Evolutionary conservation across 2,329 filamentous ascomycete species (phyloP).

Genomic region (Dactylellina sp.): DNA sequence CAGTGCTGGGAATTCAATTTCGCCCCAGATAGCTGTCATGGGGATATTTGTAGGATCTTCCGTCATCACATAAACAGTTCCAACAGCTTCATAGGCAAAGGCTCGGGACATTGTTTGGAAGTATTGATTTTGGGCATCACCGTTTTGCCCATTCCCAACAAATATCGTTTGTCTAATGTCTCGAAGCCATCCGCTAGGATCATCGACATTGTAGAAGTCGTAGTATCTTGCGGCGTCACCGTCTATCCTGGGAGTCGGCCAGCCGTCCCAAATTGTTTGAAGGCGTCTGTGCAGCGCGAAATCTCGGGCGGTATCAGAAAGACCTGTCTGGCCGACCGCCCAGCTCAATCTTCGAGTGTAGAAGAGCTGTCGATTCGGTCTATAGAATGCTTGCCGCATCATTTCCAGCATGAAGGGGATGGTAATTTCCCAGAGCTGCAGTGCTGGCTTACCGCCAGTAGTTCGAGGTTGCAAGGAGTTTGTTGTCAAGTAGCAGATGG

Average conservation of each 20-base stretch:
- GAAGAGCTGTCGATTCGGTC: slow-evolving; percentile 28
- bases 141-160: background rate
- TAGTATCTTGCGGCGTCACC: slow-evolving; percentile 26
- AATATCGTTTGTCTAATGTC: slow-evolving; percentile 14
- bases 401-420: background rate
- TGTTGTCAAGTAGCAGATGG: slow-evolving; percentile 27
- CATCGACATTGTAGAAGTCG: slow-evolving; percentile 38
- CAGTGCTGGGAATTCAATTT: slow-evolving; percentile 14
- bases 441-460: background rate
- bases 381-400: slow-evolving; percentile 16
- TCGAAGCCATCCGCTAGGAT: slow-evolving; percentile 18
- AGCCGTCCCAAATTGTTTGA: slow-evolving; percentile 25
- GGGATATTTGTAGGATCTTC: slow-evolving; percentile 28
- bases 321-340: slow-evolving; percentile 17
- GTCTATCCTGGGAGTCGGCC: slow-evolving; percentile 23
- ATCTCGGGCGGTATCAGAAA: slow-evolving; percentile 24
- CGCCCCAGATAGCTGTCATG: slow-evolving; percentile 38
- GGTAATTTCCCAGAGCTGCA: background rate
- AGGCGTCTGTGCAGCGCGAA: slow-evolving; percentile 10
- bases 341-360: slow-evolving; percentile 29
- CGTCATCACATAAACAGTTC: slow-evolving; percentile 42
- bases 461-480: slow-evolving; percentile 24
- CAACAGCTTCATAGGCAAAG: slow-evolving; percentile 28
- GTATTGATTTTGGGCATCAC: slow-evolving; percentile 22
- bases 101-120: slow-evolving; percentile 34